phyloP scores from a whole-genome alignment of 2,329 filamentous ascomycete species.

The Ilyonectria mors-panacis region DNA sequence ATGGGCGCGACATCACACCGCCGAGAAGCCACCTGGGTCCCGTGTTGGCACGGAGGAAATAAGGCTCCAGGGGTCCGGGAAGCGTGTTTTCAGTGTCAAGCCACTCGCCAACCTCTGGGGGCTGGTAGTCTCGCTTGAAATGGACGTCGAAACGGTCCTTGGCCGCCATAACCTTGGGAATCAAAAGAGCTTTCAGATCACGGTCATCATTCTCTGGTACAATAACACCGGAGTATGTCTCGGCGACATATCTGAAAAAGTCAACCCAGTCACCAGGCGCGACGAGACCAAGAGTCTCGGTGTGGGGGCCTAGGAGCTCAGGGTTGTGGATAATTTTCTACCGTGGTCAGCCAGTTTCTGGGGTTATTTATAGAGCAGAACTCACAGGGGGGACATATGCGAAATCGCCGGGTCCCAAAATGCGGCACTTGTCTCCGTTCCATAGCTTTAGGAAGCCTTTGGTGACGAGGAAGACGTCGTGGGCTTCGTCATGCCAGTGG shows the following conservation, averaged over 20 bases:
- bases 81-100: conserved; percentile 57
- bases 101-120: conserved; percentile 62
- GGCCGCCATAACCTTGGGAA: conserved; percentile 70
- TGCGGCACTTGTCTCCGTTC: conserved; percentile 69
- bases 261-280: conserved; percentile 73
- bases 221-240: conserved; percentile 64
- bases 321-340: conserved; percentile 69
- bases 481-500: conserved; percentile 70
- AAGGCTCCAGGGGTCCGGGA: conserved; percentile 57
- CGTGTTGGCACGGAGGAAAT: conserved; percentile 66
- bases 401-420: conserved; percentile 70
- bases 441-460: conserved; percentile 70
- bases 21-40: conserved; percentile 63
- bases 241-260: conserved; percentile 71
- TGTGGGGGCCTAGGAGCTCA: conserved; percentile 67
- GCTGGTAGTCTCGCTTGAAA: conserved; percentile 63
- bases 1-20: conserved; percentile 62
- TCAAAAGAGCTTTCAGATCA: conserved; percentile 63
- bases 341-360: neutral
- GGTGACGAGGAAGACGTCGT: conserved; percentile 70
- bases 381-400: conserved; percentile 69
- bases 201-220: conserved; percentile 68
- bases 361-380: neutral
- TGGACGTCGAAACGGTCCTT: conserved; percentile 70
- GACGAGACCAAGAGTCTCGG: conserved; percentile 68